Base-by-base conservation (phyloP, 2,329 filamentous ascomycete genomes). In the Xylariaceae sp. region DNA sequence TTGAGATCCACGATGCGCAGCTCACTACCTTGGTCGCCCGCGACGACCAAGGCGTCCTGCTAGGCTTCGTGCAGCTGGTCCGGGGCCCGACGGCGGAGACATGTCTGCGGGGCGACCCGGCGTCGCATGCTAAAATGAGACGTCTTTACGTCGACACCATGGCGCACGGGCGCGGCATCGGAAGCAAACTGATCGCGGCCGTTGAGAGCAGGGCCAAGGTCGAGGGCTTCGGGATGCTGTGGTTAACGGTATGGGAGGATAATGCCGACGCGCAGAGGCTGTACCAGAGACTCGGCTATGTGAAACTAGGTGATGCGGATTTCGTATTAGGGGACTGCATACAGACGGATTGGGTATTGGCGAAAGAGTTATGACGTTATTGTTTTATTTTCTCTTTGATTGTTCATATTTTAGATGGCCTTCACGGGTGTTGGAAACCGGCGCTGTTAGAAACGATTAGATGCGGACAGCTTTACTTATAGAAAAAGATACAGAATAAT, bases 211-310 rank as follows among this genome's bases (percentile, higher is more conserved):
- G 49, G 46, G 69, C 69, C 2, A 63, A 63, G 26, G 61, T 56
- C 16, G 65, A 68, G 52, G 67, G 68, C 14, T 67, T 67, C 54
- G 41, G 56, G 48, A 41, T 60, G 21, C 37, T 71, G 7, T 70
- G 68, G 68, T 44, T 71, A 29, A 64, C 61, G 2, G 69, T 71
- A 1, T 71, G 66, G 66, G 67, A 70, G 51, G 40, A 69, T 2
- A 65, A 67, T 23, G 1, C 18, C 5, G 45, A 21, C 7, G 65
- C 67, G 2, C 57, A 64, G 57, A 56, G 55, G 21, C 50, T 70
- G 44, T 71, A 71, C 40, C 20, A 48, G 52, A 54, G 54, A 37
- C 45, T 67, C 5, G 67, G 69, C 3, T 71, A 64, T 29, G 46
- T 37, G 40, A 61, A 56, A 43, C 60, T 62, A 3, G 70, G 69